Conservation (phyloP, 306 rosid species). For the Medicago arabica region DNA sequence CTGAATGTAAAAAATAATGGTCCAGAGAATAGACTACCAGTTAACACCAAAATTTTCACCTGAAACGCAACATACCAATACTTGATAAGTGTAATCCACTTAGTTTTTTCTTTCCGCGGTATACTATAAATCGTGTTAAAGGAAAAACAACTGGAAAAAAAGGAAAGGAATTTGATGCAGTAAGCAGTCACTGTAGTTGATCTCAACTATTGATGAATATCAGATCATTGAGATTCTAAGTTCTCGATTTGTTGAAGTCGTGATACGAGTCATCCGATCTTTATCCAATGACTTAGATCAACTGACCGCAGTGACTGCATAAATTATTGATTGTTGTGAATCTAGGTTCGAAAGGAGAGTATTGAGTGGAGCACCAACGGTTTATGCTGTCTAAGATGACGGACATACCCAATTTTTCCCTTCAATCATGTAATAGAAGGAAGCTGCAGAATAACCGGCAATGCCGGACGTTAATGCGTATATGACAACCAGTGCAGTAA, state of each 20-base stretch:
- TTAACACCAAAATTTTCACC: slow-evolving; percentile 54
- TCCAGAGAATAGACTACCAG: slow-evolving; percentile 59
- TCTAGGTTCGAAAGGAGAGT: not conserved
- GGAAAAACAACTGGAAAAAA: not conserved
- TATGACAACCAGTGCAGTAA: slow-evolving; percentile 58
- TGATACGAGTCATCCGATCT: not conserved
- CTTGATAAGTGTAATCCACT: slow-evolving; percentile 31
- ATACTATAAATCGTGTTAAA: slow-evolving; percentile 22
- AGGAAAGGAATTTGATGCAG: not conserved
- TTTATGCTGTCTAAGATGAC: slow-evolving; percentile 1
- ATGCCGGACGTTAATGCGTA: slow-evolving; percentile 56
- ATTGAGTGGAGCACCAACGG: slow-evolving; percentile 27
- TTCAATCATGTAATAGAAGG: slow-evolving; percentile 60
- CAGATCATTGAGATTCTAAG: not conserved
- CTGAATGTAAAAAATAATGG: slow-evolving; percentile 59
- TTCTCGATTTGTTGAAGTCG: not conserved
- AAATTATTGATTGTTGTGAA: slow-evolving; percentile 1
- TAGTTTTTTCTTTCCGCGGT: slow-evolving; percentile 21
- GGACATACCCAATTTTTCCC: slow-evolving; percentile 56
- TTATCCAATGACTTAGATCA: not conserved
- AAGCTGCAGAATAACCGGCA: slow-evolving; percentile 58
- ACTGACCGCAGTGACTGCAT: not conserved
- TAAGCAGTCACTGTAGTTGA: not conserved
- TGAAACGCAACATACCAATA: slow-evolving; percentile 45
- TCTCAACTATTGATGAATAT: not conserved